Conservation (phyloP, 2,329 filamentous ascomycete genomes). For the Aureobasidium namibiae region DNA sequence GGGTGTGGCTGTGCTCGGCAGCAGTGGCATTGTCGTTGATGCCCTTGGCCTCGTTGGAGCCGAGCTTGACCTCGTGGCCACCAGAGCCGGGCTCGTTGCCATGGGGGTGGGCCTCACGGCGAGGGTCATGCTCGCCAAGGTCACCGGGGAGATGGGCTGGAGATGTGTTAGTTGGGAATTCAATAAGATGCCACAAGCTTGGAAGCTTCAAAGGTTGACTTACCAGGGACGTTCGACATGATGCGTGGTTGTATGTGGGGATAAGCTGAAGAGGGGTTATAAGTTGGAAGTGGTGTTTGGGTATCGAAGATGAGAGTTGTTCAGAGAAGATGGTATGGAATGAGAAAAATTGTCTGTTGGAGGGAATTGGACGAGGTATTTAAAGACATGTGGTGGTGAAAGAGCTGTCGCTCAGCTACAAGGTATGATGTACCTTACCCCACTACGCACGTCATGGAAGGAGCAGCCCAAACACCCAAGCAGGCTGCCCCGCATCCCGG, state of each 20-base stretch:
- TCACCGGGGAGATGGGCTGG: conserved; percentile 12
- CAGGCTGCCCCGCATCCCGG: neutral
- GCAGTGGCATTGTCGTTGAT: neutral
- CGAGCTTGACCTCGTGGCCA: conserved; percentile 7
- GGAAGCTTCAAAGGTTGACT: neutral
- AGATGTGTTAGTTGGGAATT: neutral
- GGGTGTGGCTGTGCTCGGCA: neutral
- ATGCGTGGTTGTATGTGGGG: neutral
- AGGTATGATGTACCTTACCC: conserved; percentile 7
- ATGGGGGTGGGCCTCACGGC: conserved; percentile 3
- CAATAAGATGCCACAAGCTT: neutral
- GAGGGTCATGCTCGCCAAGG: conserved; percentile 10
- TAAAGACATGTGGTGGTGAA: neutral
- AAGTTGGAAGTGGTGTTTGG: neutral
- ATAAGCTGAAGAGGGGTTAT: neutral
- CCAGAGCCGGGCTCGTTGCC: conserved; percentile 7
- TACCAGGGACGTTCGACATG: conserved; percentile 11
- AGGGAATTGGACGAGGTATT: neutral
- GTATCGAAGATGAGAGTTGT: neutral
- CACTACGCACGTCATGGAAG: neutral
- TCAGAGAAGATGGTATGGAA: conserved; percentile 3
- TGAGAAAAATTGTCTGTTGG: neutral
- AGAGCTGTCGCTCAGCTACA: neutral
- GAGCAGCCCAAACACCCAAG: neutral
- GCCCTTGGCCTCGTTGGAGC: neutral